Evolutionary conservation across 192 early-diverging fungal genomes (phyloP).

Genomic region (Gamsiella multidivaricata): DNA sequence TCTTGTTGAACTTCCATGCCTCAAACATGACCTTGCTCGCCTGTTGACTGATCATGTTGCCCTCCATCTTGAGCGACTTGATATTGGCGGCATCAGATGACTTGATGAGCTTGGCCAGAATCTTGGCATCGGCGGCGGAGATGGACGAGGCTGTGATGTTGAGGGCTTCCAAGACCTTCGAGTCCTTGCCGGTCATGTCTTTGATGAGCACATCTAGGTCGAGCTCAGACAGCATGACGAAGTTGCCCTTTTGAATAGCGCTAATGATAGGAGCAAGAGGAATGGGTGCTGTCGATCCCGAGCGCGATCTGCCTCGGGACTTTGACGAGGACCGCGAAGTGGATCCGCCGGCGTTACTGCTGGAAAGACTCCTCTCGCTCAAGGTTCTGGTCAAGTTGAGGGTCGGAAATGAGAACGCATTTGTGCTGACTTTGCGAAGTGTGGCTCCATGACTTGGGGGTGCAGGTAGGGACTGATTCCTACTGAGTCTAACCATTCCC

Average conservation of each 20-base stretch:
- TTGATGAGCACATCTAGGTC: conserved; percentile 36
- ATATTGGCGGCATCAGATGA: conserved; percentile 51
- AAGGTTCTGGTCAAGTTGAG: conserved; percentile 43
- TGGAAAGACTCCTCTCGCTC: conserved; percentile 25
- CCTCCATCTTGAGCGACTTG: conserved; percentile 45
- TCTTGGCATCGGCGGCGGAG: conserved; percentile 47
- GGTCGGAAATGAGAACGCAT: conserved; percentile 48
- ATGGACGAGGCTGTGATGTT: conserved; percentile 38
- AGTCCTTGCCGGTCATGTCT: conserved; percentile 47
- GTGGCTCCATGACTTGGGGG: conserved; percentile 39
- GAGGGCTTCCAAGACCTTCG: conserved; percentile 42
- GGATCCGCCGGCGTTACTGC: neutral
- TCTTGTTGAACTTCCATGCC: conserved; percentile 53
- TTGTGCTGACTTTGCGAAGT: conserved; percentile 41
- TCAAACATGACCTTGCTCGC: conserved; percentile 51
- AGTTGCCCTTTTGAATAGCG: conserved; percentile 48
- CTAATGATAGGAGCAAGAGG: conserved; percentile 43
- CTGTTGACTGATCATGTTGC: conserved; percentile 52
- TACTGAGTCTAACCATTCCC: conserved; percentile 48
- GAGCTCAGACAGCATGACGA: conserved; percentile 45
- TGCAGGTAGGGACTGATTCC: conserved; percentile 44
- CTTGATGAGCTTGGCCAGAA: conserved; percentile 52
- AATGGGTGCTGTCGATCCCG: conserved; percentile 14
- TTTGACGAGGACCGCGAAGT: conserved; percentile 37
- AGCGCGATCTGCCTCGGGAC: conserved; percentile 26